Base-by-base conservation (phyloP, 2,329 filamentous ascomycete species). In the Aspergillus fijiensis region DNA sequence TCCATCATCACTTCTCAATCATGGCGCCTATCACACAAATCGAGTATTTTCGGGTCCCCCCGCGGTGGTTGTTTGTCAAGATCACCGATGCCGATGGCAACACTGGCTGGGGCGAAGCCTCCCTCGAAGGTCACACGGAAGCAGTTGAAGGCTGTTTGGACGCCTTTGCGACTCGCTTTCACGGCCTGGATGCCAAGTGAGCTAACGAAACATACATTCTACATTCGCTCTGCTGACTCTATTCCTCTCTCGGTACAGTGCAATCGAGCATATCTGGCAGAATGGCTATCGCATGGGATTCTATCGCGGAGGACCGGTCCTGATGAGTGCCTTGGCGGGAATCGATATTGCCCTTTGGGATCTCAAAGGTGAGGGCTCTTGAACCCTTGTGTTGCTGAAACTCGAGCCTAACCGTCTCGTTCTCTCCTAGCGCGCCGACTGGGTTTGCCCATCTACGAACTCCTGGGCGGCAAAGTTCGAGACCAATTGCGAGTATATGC, bases 341-440 rank as follows among this genome's bases (percentile, higher is more conserved):
- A 85, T 93, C 55, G 90, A 93, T 68, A 93, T 93, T 70, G 89
- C 89, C 0, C 76, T 92, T 0, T 93, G 89, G 89, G 89, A 93
- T 76, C 76, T 92, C n/a, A 92, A 92, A 77, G 85, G 85, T 49
- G 23, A 49, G 21, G 10, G 23, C 14, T 5, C 19, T 21, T 23
- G 3, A 35, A 10, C 33, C 14, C 11, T 35, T 16, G 33, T 2
- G 0, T 16, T 35, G 33, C 12, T 10, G 21, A n/a, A 27, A 49
- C 7, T 14, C 12, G 10, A 16, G 19, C 12, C 48, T 49, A 14
- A 49, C 4, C 12, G 12, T 49, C 27, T 10, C 21, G 23, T 16
- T 11, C 21, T 14, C 48, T 16, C 5, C 23, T 35, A 49, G 48
- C 48, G 2, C 79, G 85, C 25, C 83, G 80, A 61, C 73, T 88